Percentiles rank a stretch among this genome's conserved stretches.
These are phyloP conservation scores for Clarireedia monteithiana DNA, from an alignment of 2,329 filamentous ascomycete species.

Conservation along the genomic window DNA sequence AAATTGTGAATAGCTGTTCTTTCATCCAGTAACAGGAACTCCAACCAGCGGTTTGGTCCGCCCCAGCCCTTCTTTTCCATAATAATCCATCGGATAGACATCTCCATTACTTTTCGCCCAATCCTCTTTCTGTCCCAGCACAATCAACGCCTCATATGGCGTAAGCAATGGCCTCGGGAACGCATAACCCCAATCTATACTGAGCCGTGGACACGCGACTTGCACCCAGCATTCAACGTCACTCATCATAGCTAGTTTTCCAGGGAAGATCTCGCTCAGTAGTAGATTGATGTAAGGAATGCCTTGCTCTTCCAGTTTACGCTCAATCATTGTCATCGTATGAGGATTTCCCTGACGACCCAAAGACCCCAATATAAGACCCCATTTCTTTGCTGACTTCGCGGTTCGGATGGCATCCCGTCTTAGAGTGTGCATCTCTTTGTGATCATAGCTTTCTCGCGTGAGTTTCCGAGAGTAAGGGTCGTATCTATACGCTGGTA, in stretches of 20 bases:
- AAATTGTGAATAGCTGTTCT: no score
- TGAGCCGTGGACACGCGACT: slow-evolving; percentile 90
- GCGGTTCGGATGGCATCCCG: slow-evolving; percentile 69
- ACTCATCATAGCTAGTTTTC: slow-evolving; percentile 85
- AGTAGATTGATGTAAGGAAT: slow-evolving; percentile 80
- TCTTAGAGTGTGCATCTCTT: slow-evolving; percentile 79
- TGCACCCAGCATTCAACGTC: slow-evolving; percentile 99
- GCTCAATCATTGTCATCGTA: slow-evolving; percentile 81
- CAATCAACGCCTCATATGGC: slow-evolving; percentile 89
- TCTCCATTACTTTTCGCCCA: slow-evolving; percentile 56
- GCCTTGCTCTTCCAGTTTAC: slow-evolving; percentile 59
- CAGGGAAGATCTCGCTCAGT: slow-evolving; percentile 92
- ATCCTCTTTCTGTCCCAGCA: slow-evolving; percentile 70
- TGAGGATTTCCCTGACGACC: slow-evolving; percentile 94
- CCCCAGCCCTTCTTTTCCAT: slow-evolving; percentile 83
- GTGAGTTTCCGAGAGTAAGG: slow-evolving; percentile 91
- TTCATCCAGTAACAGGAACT: slow-evolving; percentile 16
- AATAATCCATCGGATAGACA: slow-evolving; percentile 97
- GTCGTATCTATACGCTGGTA: slow-evolving; percentile 93
- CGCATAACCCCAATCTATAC: slow-evolving; percentile 98
- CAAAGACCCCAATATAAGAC: slow-evolving; percentile 84
- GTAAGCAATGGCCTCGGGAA: slow-evolving; percentile 84
- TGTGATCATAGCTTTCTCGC: slow-evolving; percentile 84
- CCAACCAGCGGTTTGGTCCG: slow-evolving; percentile 49
- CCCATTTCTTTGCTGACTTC: slow-evolving; percentile 78